Evolutionary conservation across 352 stramenopile species (phyloP), one percentile per base, ranked within the genome.

Genomic region (Thraustotheca clavata): DNA sequence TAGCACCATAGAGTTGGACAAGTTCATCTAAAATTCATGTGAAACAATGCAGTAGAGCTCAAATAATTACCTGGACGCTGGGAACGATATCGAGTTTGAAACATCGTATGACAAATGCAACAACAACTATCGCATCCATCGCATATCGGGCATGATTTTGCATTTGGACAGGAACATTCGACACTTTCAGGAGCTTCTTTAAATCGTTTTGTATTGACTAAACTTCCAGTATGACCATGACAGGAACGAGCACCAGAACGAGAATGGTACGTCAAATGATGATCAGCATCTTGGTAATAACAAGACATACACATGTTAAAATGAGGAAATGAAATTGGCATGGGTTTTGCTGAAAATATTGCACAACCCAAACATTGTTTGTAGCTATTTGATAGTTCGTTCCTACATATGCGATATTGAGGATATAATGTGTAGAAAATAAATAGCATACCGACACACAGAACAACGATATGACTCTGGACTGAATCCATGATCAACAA

Each of bases 101-200:
- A 93, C n/a, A 87, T 75, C 47, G 84, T 93, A 74, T 93, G 84
- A 40, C 84, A 93, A 43, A 88, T 65, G 29, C 84, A 93, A 59
- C 76, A 82, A 66, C 84, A 93, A 38, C 80, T 86, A 69, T 91
- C 81, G 46, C 84, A 93, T 59, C 80, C 81, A 26, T 80, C 80
- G 62, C 84, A 93, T 50, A 88, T 75, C 4, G 71, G 57, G 61
- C 84, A 93, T 14, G 72, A 73, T 31, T 52, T 52, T n/a, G 83
- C 57, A 32, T 75, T 79, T 31, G 75, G 75, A 62, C 82, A 93
- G 46, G 73, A 70, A 57, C 84, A 93, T 67, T 87, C 82, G 49
- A 89, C 89, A 59, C 79, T 87, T 57, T 72, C 86, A 46, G 77
- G 79, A 59, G 85, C 75, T 12, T 76, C 71, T 67, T 85, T 76